phyloP scores from a whole-genome alignment of 371 early-diverging fungal genomes.

The Encephalitozoon cuniculi region DNA sequence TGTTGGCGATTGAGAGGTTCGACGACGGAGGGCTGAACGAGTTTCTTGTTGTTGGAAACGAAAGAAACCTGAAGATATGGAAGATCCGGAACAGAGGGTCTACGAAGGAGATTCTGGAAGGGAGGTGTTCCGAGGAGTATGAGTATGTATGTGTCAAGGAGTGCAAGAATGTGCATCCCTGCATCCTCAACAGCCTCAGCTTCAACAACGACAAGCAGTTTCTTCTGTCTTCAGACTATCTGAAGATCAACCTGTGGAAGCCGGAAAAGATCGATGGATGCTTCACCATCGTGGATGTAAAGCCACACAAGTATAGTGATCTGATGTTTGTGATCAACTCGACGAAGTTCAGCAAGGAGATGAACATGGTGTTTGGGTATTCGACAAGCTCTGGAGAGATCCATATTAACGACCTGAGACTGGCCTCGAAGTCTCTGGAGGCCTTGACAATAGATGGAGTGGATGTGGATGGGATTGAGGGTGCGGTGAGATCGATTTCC shows the following conservation, averaged over 20 bases:
- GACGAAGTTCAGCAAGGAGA: conserved; percentile 84
- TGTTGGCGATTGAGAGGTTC: conserved; percentile 90
- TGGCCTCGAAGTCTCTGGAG: not conserved
- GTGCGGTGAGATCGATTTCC: conserved; percentile 50
- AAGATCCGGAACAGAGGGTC: conserved; percentile 24
- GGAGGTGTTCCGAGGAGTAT: not conserved
- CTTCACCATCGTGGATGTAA: conserved; percentile 78
- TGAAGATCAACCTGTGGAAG: conserved; percentile 94
- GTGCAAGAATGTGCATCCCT: conserved; percentile 90
- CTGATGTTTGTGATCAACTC: conserved; percentile 94
- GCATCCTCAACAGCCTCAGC: conserved; percentile 94
- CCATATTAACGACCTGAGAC: conserved; percentile 84
- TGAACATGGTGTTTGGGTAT: conserved; percentile 90
- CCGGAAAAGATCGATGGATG: conserved; percentile 63
- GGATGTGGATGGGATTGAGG: conserved; percentile 35
- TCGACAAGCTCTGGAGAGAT: conserved; percentile 91
- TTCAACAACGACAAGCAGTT: conserved; percentile 89
- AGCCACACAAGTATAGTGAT: conserved; percentile 94
- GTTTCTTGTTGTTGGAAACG: conserved; percentile 47
- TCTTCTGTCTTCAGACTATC: conserved; percentile 87
- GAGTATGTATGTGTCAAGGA: conserved; percentile 24
- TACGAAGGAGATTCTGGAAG: conserved; percentile 19
- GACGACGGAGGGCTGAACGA: conserved; percentile 40
- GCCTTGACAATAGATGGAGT: conserved; percentile 9
- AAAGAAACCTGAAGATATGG: conserved; percentile 53